Conservation (phyloP, 345 rosid species). For the Alliaria petiolata region DNA sequence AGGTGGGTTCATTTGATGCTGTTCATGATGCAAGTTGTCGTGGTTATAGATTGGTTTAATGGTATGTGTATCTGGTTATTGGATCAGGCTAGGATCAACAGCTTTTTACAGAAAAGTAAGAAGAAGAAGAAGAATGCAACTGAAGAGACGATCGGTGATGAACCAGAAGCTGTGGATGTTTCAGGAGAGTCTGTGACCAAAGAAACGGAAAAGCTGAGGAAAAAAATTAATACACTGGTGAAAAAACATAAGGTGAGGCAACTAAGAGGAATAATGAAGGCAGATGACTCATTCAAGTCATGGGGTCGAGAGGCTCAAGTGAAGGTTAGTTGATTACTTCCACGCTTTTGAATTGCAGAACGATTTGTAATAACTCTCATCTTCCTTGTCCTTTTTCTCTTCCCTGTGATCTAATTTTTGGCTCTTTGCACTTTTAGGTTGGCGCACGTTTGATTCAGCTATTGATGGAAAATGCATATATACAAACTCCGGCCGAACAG, state of each 20-base stretch:
- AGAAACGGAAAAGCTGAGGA: slow-evolving; percentile 57
- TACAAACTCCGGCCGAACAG: slow-evolving; percentile 80
- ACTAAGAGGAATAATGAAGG: slow-evolving; percentile 57
- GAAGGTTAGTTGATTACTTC: slow-evolving; percentile 52
- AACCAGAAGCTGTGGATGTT: slow-evolving; percentile 32
- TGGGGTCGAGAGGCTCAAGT: slow-evolving; percentile 95
- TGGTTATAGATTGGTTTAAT: slow-evolving; percentile 19
- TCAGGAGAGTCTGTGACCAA: slow-evolving; percentile 36
- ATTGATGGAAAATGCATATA: slow-evolving; percentile 77
- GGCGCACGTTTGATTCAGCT: slow-evolving; percentile 85
- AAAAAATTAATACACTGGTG: slow-evolving; percentile 50
- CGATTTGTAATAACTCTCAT: not conserved
- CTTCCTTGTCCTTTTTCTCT: not conserved
- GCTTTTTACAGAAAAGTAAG: slow-evolving; percentile 68
- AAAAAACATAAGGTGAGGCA: slow-evolving; percentile 64
- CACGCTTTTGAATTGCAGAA: too few relatives aligned
- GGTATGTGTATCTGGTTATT: not conserved
- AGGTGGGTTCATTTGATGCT: slow-evolving; percentile 44
- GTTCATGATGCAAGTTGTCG: not conserved
- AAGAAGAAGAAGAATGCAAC: slow-evolving; percentile 41
- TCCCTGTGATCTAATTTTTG: slow-evolving; percentile 20
- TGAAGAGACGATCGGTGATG: slow-evolving; percentile 23
- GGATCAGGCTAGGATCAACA: slow-evolving; percentile 68
- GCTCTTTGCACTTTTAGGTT: slow-evolving; percentile 48
- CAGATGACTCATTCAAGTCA: slow-evolving; percentile 51